A percentile compares a stretch with the other conserved stretches of the same genome.
These are phyloP conservation scores for Trypanosoma vivax DNA, from an alignment of 208 protist species.

Conservation along the genomic window DNA sequence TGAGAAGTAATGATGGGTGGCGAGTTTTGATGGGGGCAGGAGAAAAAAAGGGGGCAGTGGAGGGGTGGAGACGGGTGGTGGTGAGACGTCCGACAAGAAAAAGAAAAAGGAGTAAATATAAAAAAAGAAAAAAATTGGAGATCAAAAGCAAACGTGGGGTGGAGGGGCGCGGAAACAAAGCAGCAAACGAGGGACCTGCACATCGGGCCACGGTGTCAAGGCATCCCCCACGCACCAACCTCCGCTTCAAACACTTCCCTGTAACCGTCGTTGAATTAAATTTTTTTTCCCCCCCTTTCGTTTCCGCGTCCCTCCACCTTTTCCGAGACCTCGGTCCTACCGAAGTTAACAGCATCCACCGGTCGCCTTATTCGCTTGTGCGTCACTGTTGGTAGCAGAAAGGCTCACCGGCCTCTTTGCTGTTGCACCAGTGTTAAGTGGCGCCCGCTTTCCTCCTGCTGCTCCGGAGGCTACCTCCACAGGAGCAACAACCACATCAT, in stretches of 20 bases:
- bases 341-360: conserved; percentile 37
- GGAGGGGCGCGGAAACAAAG: background rate
- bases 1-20: too few relatives aligned
- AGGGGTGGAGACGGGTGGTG: background rate
- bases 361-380: conserved; percentile 23
- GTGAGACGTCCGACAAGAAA: background rate
- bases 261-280: too few relatives aligned
- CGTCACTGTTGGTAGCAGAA: background rate
- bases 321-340: background rate
- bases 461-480: conserved; percentile 25
- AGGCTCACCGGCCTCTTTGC: conserved; percentile 21
- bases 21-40: too few relatives aligned
- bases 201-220: too few relatives aligned
- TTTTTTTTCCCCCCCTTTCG: background rate
- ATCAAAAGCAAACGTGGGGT: background rate
- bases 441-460: conserved; percentile 13
- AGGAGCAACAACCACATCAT: conserved; percentile 76
- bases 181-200: too few relatives aligned
- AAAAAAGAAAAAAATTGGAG: background rate
- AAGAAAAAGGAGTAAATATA: conserved; percentile 2
- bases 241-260: too few relatives aligned
- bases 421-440: conserved; percentile 23
- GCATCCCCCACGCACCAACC: too few relatives aligned
- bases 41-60: too few relatives aligned
- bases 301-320: background rate